Conservation (phyloP, 2,329 filamentous ascomycete genomes). For the Seiridium cupressi region DNA sequence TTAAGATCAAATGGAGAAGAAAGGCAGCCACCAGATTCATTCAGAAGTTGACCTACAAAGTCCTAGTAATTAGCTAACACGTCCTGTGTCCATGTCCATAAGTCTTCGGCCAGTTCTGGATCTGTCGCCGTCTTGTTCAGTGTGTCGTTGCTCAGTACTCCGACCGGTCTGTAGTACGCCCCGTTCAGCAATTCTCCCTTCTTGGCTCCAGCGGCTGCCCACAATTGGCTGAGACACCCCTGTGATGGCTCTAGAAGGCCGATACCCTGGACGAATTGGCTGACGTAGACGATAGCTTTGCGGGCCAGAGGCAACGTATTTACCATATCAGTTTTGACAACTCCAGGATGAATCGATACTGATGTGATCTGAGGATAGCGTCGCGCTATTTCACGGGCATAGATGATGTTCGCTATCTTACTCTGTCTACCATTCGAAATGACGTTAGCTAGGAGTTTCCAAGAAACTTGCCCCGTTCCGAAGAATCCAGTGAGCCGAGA, state of each 20-base stretch:
- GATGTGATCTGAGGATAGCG: slow-evolving; percentile 11
- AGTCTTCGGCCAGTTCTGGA: slow-evolving; percentile 24
- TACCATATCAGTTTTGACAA: slow-evolving; percentile 16
- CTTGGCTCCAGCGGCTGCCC: slow-evolving; percentile 31
- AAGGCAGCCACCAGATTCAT: no score
- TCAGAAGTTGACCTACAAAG: neutral
- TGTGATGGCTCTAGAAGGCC: slow-evolving; percentile 15
- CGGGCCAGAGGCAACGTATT: slow-evolving; percentile 12
- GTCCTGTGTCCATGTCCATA: slow-evolving; percentile 35
- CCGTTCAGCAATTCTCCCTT: slow-evolving; percentile 24
- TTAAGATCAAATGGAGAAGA: no score
- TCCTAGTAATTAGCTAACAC: slow-evolving; percentile 20
- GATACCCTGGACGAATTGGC: slow-evolving; percentile 25
- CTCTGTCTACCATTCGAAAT: slow-evolving; percentile 18
- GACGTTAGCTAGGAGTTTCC: neutral
- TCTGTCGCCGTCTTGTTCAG: slow-evolving; percentile 24
- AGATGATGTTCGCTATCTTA: slow-evolving; percentile 16
- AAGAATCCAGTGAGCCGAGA: no score
- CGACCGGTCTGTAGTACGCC: slow-evolving; percentile 32
- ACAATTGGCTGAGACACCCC: slow-evolving; percentile 35
- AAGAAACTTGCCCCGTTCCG: no score
- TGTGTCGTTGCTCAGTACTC: slow-evolving; percentile 20
- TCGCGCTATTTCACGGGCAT: slow-evolving; percentile 11
- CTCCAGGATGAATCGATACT: slow-evolving; percentile 8
- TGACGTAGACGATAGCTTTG: slow-evolving; percentile 34